Percentiles rank a stretch among this genome's conserved stretches.
Evolutionary conservation across 106 monocot genomes (phyloP).

Genomic region (Gastrodia elata): DNA sequence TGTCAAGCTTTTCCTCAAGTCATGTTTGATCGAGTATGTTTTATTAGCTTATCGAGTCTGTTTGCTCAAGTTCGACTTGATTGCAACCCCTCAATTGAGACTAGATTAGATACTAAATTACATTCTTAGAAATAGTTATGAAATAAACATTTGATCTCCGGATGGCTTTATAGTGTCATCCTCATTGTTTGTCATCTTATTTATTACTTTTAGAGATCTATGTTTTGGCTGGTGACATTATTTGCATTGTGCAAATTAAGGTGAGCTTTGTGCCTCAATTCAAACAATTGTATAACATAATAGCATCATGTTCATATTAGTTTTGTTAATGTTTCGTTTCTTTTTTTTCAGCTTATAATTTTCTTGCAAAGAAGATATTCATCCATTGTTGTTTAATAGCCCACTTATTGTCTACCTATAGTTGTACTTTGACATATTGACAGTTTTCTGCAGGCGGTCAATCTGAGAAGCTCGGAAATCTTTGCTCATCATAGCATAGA

Average conservation of each 20-base stretch:
- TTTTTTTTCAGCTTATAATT: not conserved
- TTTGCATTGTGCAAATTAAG: not conserved
- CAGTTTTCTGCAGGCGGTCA: constrained; percentile 61
- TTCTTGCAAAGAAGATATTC: not conserved
- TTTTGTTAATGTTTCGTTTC: not conserved
- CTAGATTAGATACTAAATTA: too few species aligned
- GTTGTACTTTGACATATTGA: constrained; percentile 2
- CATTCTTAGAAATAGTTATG: too few species aligned
- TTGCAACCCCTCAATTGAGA: too few species aligned
- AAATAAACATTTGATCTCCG: too few species aligned
- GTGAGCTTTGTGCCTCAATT: not conserved
- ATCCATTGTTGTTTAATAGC: not conserved
- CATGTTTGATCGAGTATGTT: too few species aligned
- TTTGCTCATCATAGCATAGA: constrained; percentile 46
- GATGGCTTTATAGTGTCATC: too few species aligned
- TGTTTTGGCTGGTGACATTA: not conserved
- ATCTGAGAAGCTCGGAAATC: constrained; percentile 67
- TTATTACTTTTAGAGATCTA: not conserved
- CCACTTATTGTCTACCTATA: not conserved
- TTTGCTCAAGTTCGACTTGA: too few species aligned
- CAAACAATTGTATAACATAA: not conserved
- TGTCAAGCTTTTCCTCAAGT: too few species aligned
- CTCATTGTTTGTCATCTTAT: too few species aligned
- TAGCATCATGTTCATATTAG: not conserved
- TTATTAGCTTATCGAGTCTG: too few species aligned